Evolutionary conservation across 1,284 basidiomycete genomes (phyloP), one percentile per base, ranked within the genome.

Genomic region (Anthracocystis setariae): DNA sequence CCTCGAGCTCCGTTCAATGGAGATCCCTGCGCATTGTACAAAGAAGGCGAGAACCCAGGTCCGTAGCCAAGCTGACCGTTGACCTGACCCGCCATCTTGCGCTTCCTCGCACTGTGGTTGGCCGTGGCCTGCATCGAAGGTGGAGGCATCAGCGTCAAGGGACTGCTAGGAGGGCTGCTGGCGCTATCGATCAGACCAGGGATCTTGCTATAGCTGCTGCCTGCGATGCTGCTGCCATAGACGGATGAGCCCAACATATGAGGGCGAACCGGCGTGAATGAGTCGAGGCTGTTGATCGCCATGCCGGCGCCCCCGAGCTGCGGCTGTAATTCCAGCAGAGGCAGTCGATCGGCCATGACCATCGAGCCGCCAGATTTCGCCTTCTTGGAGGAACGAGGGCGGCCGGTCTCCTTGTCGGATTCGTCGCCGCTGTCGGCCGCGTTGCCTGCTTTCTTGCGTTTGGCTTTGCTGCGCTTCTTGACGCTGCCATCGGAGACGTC

Each of bases 81-180:
- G 35, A 53, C 54, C 25, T 67, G 63, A 3, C 59, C 64, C 4
- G 70, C 70, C 58, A 73, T 43, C 62, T 76, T 76, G 50, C 69
- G 63, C 66, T 76, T 76, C 33, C 65, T 56, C 13, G 73, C 73
- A 32, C 73, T 76, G 61, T 76, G 73, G 29, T 65, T 56, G 24
- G 65, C 71, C 8, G 70, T 72, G 10, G 63, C 61, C 40, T 61
- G 58, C 53, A 65, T 57, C 33, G 76, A 68, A 3, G 76, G 76
- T 18, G 76, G 76, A 23, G 74, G 76, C 76, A 78, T 78, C 51
- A 74, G 53, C 37, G 63, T 67, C 25, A 67, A 43, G 1, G 76
- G 77, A 42, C 76, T 78, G 54, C 68, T 75, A 2, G 70, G 77
- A 12, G 78, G 78, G 38, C 74, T 77, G 68, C 70, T 74, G 46